phyloP scores from a whole-genome alignment of 257 asterid genomes.

The Salvia hispanica region DNA sequence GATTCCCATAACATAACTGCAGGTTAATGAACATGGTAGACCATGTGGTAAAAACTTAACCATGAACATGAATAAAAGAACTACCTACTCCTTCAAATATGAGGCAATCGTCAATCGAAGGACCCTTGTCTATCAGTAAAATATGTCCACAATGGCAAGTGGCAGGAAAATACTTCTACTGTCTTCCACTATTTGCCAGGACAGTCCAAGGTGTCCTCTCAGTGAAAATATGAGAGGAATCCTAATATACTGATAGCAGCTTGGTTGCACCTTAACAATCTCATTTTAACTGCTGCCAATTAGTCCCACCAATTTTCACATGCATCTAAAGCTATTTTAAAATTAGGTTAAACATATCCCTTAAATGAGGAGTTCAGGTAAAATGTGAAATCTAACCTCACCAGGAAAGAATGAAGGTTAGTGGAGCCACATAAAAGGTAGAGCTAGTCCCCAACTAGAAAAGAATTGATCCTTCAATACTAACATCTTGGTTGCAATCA shows the following conservation, averaged over 20 bases:
- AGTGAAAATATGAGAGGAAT: not conserved
- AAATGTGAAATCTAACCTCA: not conserved
- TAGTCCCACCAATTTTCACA: not conserved
- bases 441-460: not conserved
- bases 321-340: not conserved
- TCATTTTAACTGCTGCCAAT: not conserved
- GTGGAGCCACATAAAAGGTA: not conserved
- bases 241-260: not conserved
- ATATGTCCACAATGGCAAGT: constrained; percentile 16
- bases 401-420: not conserved
- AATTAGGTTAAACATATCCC: not conserved
- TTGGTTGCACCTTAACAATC: not conserved
- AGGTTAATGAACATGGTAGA: constrained; percentile 24
- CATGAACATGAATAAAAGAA: not conserved
- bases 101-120: too few species aligned
- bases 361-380: not conserved
- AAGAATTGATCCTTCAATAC: not conserved
- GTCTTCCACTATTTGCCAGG: too few species aligned
- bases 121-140: too few species aligned
- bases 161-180: not conserved
- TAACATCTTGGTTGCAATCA: not conserved
- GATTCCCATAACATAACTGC: constrained; percentile 97
- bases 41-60: not conserved
- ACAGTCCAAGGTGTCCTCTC: not conserved
- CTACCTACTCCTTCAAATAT: too few species aligned